Evolutionary conservation across 768 basidiomycete species (phyloP), one percentile per base, ranked within the genome.

Genomic region (Mycena latifolia): DNA sequence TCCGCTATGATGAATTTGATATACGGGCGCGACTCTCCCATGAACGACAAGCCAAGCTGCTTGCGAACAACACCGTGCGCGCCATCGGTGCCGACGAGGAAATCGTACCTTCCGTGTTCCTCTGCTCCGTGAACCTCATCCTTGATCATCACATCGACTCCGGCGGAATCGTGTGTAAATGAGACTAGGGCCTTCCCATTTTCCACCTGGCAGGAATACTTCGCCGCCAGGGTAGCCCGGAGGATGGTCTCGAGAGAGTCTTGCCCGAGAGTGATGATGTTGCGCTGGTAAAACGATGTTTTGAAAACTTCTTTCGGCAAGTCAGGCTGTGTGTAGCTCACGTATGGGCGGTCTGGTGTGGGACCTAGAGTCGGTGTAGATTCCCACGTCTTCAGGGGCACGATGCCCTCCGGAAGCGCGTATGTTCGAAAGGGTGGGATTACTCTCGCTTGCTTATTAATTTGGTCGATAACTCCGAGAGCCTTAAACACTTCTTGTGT

Each of bases 1-100:
- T 78, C 77, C 25, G 68, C 76, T 3, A 71, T 65, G 20, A 77
- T 62, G 10, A 75, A 24, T 17, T 69, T 62, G 50, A 72, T 11
- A 18, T 67, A 58, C 31, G 76, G 72, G 25, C 71, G 63, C 1
- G 76, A 77, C 55, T 79, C 77, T 5, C 77, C 77, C 15, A 71
- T 46, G 39, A 77, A 76, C 14, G 70, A 61, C 15, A 75, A 48
- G 2, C 71, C 73, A 2, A 75, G 56, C 31, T 57, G 63, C 56
- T 74, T 75, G 20, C 75, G 70, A 24, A 75, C 65, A 11, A 60
- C 43, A 18, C 74, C 68, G 27, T 62, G 60, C 4, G 70, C 72
- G 17, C 73, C 73, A 35, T 74, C 73, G 31, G 73, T 56, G n/a
- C 73, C 73, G 7, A 72, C 50, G n/a, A 75, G n/a, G 57, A 61